Evolutionary conservation across 2,329 filamentous ascomycete species (phyloP).

Genomic region (Hawksworthiomyces lignivorus): DNA sequence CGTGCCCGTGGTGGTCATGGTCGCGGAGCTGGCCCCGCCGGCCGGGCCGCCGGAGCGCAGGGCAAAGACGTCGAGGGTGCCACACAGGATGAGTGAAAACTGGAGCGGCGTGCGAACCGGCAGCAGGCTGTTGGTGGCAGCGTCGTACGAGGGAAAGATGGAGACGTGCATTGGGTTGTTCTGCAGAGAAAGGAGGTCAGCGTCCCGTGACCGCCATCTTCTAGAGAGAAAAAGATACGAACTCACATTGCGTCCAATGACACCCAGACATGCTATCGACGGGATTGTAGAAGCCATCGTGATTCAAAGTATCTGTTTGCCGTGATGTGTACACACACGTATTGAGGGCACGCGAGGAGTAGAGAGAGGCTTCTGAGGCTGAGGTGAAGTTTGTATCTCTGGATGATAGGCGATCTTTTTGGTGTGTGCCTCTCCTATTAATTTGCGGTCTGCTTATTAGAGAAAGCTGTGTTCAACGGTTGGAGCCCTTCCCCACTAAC

Average conservation of each 20-base stretch:
- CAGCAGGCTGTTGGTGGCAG: constrained; percentile 41
- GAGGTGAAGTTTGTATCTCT: too few species aligned
- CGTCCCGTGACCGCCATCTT: too few species aligned
- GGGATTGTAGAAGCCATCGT: constrained; percentile 57
- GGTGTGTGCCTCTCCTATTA: too few species aligned
- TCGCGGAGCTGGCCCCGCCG: constrained; percentile 44
- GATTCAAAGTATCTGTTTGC: too few species aligned
- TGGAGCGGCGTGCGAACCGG: constrained; percentile 69
- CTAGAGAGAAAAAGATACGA: too few species aligned
- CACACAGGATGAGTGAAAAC: constrained; percentile 85
- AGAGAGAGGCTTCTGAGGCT: neutral
- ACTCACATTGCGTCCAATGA: constrained; percentile 94
- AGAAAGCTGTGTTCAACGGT: too few species aligned
- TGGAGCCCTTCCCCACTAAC: too few species aligned
- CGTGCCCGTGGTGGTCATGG: constrained; percentile 7
- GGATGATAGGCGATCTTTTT: too few species aligned
- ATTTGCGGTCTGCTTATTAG: too few species aligned
- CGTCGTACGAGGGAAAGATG: constrained; percentile 70
- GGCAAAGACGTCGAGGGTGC: constrained; percentile 89
- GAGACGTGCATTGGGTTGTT: constrained; percentile 94
- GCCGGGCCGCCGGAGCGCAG: constrained; percentile 54
- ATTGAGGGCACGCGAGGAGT: neutral
- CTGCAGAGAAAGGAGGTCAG: constrained; percentile 36
- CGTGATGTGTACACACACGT: neutral
- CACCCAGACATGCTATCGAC: constrained; percentile 84